Conservation (phyloP, 1,284 basidiomycete species). For the Athelia sp. region DNA sequence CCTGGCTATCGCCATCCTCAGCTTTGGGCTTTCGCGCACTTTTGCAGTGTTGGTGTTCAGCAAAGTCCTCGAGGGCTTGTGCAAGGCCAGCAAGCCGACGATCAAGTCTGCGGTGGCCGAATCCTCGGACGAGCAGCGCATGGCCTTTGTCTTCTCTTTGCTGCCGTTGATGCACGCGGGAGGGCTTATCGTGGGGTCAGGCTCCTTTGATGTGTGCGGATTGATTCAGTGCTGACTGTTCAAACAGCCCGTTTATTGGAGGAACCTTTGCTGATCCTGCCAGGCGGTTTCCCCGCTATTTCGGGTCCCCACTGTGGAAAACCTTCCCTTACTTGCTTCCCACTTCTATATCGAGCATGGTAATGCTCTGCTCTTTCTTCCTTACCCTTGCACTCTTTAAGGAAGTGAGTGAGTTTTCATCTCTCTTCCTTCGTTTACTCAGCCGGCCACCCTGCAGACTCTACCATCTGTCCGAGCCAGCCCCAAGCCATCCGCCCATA, state of each 20-base stretch:
- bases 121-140: constrained; percentile 36
- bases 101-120: constrained; percentile 43
- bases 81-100: constrained; percentile 24
- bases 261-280: constrained; percentile 31
- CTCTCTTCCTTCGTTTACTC: constrained; percentile 12
- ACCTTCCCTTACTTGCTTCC: constrained; percentile 53
- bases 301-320: constrained; percentile 41
- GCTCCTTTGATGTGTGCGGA: not conserved
- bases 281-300: constrained; percentile 39
- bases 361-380: too few relatives aligned
- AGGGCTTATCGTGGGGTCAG: constrained; percentile 32
- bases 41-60: constrained; percentile 28
- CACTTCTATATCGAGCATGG: too few relatives aligned
- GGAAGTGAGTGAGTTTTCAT: too few relatives aligned
- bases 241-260: not conserved
- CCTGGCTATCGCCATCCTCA: constrained; percentile 32
- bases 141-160: constrained; percentile 37
- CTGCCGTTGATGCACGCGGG: constrained; percentile 34
- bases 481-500: too few relatives aligned
- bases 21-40: constrained; percentile 39
- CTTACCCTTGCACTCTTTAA: too few relatives aligned
- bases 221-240: too few relatives aligned
- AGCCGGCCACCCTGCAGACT: too few relatives aligned
- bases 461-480: too few relatives aligned
- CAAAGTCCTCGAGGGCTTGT: not conserved